These are phyloP conservation scores for Paramecium pentaurelia DNA, from an alignment of 73 alveolate species.

Conservation along the genomic window DNA sequence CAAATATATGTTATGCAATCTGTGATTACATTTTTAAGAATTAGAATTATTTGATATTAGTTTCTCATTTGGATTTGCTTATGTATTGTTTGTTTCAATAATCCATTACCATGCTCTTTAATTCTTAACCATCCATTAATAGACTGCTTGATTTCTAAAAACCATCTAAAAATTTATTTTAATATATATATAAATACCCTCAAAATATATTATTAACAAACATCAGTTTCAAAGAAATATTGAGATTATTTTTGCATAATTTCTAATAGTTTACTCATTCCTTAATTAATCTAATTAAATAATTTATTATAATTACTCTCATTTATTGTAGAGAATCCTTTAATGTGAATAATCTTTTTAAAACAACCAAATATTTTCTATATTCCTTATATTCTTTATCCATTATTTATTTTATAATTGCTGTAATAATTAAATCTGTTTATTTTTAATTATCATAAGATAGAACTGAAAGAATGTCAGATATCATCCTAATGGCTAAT, in stretches of 20 bases:
- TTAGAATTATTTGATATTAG: not conserved
- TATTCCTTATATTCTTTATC: slow-evolving; percentile 39
- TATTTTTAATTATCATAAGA: not conserved
- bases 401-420: not conserved
- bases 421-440: not conserved
- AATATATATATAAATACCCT: not conserved
- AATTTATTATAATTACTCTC: not conserved
- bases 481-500: slow-evolving; percentile 33
- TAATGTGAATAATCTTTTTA: not conserved
- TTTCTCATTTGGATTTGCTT: slow-evolving; percentile 6
- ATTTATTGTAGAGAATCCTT: not conserved
- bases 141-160: not conserved
- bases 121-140: not conserved
- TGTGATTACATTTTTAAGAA: slow-evolving; percentile 5
- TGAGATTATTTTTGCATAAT: not conserved
- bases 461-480: not conserved
- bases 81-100: not conserved
- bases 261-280: not conserved
- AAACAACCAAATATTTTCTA: slow-evolving; percentile 30
- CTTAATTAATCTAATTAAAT: not conserved
- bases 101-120: not conserved
- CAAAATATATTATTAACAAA: slow-evolving; percentile 27
- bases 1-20: not conserved
- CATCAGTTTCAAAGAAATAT: slow-evolving; percentile 40
- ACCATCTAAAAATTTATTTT: not conserved